Percentiles rank a stretch among this genome's conserved stretches.
phyloP scores from a whole-genome alignment of 495 filamentous ascomycete genomes.

The Apodospora peruviana region DNA sequence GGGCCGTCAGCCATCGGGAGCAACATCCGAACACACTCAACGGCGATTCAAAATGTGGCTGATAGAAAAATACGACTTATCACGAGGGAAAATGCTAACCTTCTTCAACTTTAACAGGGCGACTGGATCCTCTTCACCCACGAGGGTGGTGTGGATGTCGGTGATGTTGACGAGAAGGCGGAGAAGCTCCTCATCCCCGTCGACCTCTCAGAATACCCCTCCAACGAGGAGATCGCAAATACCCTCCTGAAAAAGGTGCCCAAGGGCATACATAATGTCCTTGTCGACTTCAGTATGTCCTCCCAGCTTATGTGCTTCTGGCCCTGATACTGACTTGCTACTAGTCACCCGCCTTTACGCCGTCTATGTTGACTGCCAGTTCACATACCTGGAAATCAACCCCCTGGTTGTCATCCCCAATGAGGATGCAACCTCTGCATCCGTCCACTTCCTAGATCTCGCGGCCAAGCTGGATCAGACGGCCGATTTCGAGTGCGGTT shows the following conservation, averaged over 20 bases:
- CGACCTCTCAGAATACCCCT: slow-evolving; percentile 89
- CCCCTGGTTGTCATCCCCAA: slow-evolving; percentile 97
- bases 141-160: slow-evolving; percentile 98
- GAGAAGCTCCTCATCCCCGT: slow-evolving; percentile 98
- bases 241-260: slow-evolving; percentile 88
- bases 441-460: slow-evolving; percentile 97
- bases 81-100: slow-evolving; percentile 22
- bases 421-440: slow-evolving; percentile 79
- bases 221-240: slow-evolving; percentile 85
- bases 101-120: slow-evolving; percentile 55
- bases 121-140: slow-evolving; percentile 99
- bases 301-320: slow-evolving; percentile 33
- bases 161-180: slow-evolving; percentile 97
- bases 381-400: slow-evolving; percentile 99
- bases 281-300: slow-evolving; percentile 80
- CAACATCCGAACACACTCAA: not conserved
- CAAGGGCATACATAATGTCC: slow-evolving; percentile 90
- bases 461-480: slow-evolving; percentile 99
- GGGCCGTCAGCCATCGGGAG: not conserved
- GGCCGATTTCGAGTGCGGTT: slow-evolving; percentile 98
- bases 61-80: no score
- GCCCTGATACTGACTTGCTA: slow-evolving; percentile 22
- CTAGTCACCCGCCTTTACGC: slow-evolving; percentile 63
- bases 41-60: not conserved
- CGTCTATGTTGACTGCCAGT: slow-evolving; percentile 99